Base-by-base conservation (phyloP, 306 rosid species). In the Cucurbita pepo region DNA sequence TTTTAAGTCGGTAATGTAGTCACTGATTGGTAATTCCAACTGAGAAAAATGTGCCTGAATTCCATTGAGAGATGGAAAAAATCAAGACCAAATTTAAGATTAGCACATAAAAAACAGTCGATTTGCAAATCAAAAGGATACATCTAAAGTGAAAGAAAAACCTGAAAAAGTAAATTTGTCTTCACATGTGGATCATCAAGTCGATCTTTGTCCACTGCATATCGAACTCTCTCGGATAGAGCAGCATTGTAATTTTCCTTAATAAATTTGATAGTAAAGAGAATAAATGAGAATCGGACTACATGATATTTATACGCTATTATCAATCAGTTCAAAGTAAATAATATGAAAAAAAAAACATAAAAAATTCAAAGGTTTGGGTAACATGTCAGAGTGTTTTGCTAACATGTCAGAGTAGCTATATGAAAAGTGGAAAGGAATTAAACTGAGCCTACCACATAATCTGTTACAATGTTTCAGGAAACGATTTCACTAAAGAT, bases 121-220 rank as follows among this genome's bases (percentile, higher is more conserved):
- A 74, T 12, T 38, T 77, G 16, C 53, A 64, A 16, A 73, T 53
- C n/a, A 60, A 79, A 81, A 44, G 36, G 22, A 51, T 13, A 72
- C 69, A 21, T 73, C 71, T 72, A 75, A 79, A 77, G 69, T 74
- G 75, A 80, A 65, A 63, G 80, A 82, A 71, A 64, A 60, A 93
- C 98, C 97, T 93, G 96, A 82, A 93, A 87, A 45, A 93, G 87
- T 79, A 93, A 91, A 89, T 86, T 87, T 74, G 98, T 89, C 79
- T 93, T 93, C 80, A 82, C 82, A 77, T 90, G 98, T 30, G 98
- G 98, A 79, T 93, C 97, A 58, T 93, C 97, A 22, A 90, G 76
- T 64, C 86, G 85, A 64, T 86, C 94, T 81, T 83, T 86, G 76
- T 93, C 98, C 85, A 90, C 98, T 19, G 77, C 83, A 87, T 78